A percentile compares a stretch with the other conserved stretches of the same genome.
phyloP scores from a whole-genome alignment of 495 filamentous ascomycete species.

The Thermochaetoides thermophila region DNA sequence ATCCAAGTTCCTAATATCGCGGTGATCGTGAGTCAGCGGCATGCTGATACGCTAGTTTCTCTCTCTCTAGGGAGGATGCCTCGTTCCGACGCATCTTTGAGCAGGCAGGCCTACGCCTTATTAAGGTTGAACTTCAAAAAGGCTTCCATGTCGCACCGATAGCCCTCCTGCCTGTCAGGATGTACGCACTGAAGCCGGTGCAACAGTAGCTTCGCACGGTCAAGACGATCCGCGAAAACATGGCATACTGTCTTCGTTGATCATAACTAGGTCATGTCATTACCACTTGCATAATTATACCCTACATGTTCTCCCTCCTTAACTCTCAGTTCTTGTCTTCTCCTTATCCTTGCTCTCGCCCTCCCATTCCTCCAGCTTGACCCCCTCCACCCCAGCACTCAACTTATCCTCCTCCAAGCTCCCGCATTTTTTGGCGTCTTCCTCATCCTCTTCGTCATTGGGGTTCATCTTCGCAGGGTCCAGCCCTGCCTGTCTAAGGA shows the following conservation, averaged over 20 bases:
- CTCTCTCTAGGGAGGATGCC: constrained; percentile 45
- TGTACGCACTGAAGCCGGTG: constrained; percentile 46
- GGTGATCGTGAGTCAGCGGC: too few species aligned
- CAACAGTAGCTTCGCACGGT: too few species aligned
- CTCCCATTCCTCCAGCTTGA: constrained; percentile 4
- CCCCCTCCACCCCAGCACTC: constrained; percentile 5
- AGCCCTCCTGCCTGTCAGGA: constrained; percentile 50
- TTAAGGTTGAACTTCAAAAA: constrained; percentile 60
- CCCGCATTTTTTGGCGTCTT: constrained; percentile 25
- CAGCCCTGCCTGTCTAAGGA: too few species aligned
- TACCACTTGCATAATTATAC: neutral
- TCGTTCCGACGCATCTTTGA: constrained; percentile 58
- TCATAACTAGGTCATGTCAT: neutral
- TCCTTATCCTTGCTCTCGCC: constrained; percentile 1
- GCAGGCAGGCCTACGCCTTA: constrained; percentile 48
- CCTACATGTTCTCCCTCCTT: neutral
- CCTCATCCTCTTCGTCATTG: constrained; percentile 41
- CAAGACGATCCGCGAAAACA: too few species aligned
- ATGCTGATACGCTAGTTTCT: too few species aligned
- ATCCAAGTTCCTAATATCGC: too few species aligned
- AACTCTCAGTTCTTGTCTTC: too few species aligned
- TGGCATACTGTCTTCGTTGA: neutral
- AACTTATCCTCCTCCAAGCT: constrained; percentile 15
- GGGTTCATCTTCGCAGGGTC: constrained; percentile 33
- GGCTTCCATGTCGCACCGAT: constrained; percentile 37